phyloP scores from a whole-genome alignment of 108 stramenopile genomes.

The Cylindrotheca fusiformis region DNA sequence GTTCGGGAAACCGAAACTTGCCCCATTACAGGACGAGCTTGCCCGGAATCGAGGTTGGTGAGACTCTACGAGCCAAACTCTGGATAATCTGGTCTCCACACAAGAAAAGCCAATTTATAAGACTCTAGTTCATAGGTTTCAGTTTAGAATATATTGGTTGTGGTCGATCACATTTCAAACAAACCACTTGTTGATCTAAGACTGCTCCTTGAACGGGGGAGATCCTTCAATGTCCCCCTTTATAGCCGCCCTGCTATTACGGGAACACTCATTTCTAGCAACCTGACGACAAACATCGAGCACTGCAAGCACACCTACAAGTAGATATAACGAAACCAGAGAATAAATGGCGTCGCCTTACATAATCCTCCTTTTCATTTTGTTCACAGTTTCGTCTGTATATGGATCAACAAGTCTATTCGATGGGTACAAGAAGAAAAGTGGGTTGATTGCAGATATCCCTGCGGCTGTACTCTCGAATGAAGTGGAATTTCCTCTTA shows the following conservation, averaged over 20 bases:
- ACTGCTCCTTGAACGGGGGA: too few species aligned
- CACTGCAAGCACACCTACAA: too few species aligned
- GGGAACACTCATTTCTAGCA: too few species aligned
- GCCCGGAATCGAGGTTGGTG: slow-evolving; percentile 52
- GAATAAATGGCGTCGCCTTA: too few species aligned
- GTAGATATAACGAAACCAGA: too few species aligned
- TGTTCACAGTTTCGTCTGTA: neutral
- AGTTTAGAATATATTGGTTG: too few species aligned
- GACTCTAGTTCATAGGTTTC: too few species aligned
- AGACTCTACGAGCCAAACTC: slow-evolving; percentile 60
- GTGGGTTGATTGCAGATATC: slow-evolving; percentile 33
- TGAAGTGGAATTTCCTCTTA: slow-evolving; percentile 43
- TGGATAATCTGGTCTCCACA: neutral
- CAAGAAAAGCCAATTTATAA: neutral
- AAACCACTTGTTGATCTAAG: too few species aligned
- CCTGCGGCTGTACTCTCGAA: slow-evolving; percentile 25
- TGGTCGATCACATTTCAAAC: too few species aligned
- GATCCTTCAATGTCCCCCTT: too few species aligned
- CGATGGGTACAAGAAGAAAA: slow-evolving; percentile 8
- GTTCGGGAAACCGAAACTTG: slow-evolving; percentile 50
- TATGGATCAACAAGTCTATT: slow-evolving; percentile 18
- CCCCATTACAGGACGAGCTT: slow-evolving; percentile 61
- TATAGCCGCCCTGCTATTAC: too few species aligned
- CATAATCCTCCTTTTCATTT: slow-evolving; percentile 1
- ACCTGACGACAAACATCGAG: too few species aligned